Evolutionary conservation across 495 filamentous ascomycete species (phyloP).

Genomic region (Chaetomium tenue): DNA sequence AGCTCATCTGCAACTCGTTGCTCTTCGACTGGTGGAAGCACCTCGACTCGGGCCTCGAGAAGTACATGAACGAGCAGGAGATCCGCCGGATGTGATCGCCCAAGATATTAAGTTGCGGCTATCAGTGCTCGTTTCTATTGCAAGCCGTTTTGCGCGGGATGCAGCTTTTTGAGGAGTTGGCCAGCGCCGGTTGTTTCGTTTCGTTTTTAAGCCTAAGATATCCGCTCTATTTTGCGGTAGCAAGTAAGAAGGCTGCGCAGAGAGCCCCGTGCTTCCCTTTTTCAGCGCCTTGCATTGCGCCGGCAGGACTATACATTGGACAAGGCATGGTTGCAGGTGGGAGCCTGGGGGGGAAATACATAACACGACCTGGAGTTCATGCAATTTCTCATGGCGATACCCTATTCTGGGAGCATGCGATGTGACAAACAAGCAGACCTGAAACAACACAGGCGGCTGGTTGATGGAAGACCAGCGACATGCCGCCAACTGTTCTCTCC

Average conservation of each 20-base stretch:
- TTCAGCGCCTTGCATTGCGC: conserved; percentile 30
- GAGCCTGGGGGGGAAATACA: not conserved
- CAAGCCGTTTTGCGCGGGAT: conserved; percentile 1
- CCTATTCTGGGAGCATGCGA: not conserved
- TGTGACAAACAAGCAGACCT: conserved; percentile 9
- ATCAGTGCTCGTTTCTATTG: not conserved
- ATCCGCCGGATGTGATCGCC: conserved; percentile 73
- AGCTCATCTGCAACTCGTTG: conserved; percentile 96
- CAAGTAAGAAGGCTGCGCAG: conserved; percentile 29
- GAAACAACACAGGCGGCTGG: conserved; percentile 4
- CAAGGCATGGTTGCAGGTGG: conserved; percentile 1
- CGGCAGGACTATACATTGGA: conserved; percentile 11
- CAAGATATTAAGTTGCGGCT: not conserved
- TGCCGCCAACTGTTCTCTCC: not conserved
- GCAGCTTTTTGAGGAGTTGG: not conserved
- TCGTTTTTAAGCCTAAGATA: conserved; percentile 31
- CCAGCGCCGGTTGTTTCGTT: conserved; percentile 7
- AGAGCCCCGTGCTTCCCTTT: conserved; percentile 30
- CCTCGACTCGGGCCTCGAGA: conserved; percentile 74
- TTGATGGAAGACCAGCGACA: not conserved
- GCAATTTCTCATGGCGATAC: not conserved
- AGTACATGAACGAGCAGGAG: conserved; percentile 78
- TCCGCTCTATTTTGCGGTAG: conserved; percentile 29
- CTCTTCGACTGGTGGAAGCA: conserved; percentile 98
- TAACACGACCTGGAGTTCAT: not conserved